These are phyloP conservation scores for Hypoxylon trugodes DNA, from an alignment of 495 filamentous ascomycete genomes.

Conservation along the genomic window DNA sequence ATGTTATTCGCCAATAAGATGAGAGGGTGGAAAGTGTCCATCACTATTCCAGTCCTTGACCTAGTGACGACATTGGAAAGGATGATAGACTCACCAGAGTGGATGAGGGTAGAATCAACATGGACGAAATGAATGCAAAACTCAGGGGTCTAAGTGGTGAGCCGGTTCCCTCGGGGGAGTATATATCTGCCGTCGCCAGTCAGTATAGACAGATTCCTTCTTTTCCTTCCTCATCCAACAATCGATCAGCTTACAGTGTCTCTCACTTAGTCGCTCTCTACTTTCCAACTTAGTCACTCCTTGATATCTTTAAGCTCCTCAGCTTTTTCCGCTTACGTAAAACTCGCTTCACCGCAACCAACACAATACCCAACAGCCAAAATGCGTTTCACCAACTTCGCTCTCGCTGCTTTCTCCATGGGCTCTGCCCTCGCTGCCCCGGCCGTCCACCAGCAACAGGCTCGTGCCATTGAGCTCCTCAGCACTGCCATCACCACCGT, in stretches of 20 bases:
- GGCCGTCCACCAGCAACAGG: constrained; percentile 17
- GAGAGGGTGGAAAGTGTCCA: constrained; percentile 23
- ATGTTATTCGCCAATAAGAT: constrained; percentile 12
- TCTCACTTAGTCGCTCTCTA: constrained; percentile 41
- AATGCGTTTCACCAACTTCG: constrained; percentile 45
- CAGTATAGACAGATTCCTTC: not conserved
- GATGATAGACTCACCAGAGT: constrained; percentile 28
- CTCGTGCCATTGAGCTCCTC: constrained; percentile 24
- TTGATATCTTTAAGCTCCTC: constrained; percentile 37
- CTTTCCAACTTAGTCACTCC: constrained; percentile 40
- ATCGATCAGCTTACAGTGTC: constrained; percentile 39
- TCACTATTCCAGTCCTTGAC: constrained; percentile 37
- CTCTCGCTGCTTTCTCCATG: constrained; percentile 38
- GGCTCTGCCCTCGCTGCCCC: constrained; percentile 44
- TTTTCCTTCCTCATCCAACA: constrained; percentile 26
- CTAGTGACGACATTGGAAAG: constrained; percentile 30
- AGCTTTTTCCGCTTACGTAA: constrained; percentile 18
- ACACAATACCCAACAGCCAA: constrained; percentile 19
- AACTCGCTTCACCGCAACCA: constrained; percentile 3
- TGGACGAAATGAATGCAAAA: constrained; percentile 22
- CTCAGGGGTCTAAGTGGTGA: constrained; percentile 11
- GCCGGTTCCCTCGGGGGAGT: not conserved
- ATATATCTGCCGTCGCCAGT: constrained; percentile 37
- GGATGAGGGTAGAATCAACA: constrained; percentile 21
- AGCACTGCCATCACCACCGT: constrained; percentile 10